Base-by-base conservation (phyloP, 345 rosid genomes). In the Arabis hirsuta region DNA sequence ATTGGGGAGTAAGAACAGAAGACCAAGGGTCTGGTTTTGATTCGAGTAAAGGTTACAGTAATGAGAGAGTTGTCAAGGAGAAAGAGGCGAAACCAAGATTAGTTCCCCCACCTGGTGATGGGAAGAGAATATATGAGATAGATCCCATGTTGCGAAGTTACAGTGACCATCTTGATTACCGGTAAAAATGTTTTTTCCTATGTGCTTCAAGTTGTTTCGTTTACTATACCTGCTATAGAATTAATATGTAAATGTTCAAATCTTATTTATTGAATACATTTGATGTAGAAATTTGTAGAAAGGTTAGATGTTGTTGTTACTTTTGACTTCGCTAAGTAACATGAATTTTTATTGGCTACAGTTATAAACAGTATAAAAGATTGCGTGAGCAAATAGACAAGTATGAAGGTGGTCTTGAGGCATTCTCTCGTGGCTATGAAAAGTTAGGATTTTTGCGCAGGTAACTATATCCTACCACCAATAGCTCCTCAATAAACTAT, bases 361-460 rank as follows among this genome's bases (percentile, higher is more conserved):
- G 97, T 16, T 91, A 83, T 84, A 65, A 80, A 31, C 83, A 80
- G 58, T 95, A 89, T 76, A 85, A 36, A 82, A 84, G 78, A 82
- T 19, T 89, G 77, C 86, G 89, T 7, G 91, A 79, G 69, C 87
- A 79, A 69, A 88, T 95, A 74, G 90, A 89, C 80, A 84, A 81
- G 75, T 75, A 62, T 78, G 99, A 95, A 81, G 96, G 96, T 73
- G 97, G 97, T 66, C 72, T 95, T 73, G 99, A 88, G 78, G 89
- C 76, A 32, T 95, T 95, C 83, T 91, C 99, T 81, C 93, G 91
- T 62, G 97, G 97, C 67, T 91, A 91, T 83, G 92, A 91, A 83
- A 95, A 88, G 81, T 77, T 95, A 66, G 99, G 99, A 74, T 95
- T 95, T 71, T 65, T 58, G 7, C 82, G 86, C 86, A 88, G 97